These are phyloP conservation scores for Fonsecaea nubica DNA, from an alignment of 2,329 filamentous ascomycete species.

Conservation along the genomic window DNA sequence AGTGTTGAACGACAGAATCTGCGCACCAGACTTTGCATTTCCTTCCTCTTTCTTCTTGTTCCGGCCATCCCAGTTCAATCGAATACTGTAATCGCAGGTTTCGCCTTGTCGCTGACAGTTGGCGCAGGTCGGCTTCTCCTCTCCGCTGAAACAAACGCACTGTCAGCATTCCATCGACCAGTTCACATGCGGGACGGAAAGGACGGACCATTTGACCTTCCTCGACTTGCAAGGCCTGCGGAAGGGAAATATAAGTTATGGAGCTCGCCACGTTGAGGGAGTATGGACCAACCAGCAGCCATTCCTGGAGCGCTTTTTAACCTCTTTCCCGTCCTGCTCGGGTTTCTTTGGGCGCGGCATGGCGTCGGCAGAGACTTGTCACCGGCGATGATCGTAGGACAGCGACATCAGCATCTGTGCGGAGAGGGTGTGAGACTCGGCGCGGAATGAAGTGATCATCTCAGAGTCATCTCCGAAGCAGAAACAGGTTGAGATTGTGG, in stretches of 20 bases:
- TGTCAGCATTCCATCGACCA: conserved; percentile 21
- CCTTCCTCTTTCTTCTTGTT: conserved; percentile 61
- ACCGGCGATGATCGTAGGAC: conserved; percentile 23
- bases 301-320: conserved; percentile 71
- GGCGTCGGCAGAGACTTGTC: conserved; percentile 22
- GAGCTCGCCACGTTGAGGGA: neutral
- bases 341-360: conserved; percentile 71
- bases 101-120: conserved; percentile 77
- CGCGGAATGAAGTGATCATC: conserved; percentile 12
- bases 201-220: conserved; percentile 73
- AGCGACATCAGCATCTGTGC: conserved; percentile 27
- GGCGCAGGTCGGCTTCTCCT: conserved; percentile 73
- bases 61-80: conserved; percentile 80
- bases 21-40: conserved; percentile 42
- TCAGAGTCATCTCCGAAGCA: conserved; percentile 1
- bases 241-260: conserved; percentile 26
- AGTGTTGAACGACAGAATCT: conserved; percentile 45
- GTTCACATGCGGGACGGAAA: neutral
- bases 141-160: conserved; percentile 58
- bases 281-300: conserved; percentile 65
- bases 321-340: conserved; percentile 60
- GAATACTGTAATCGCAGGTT: conserved; percentile 79
- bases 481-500: conserved; percentile 8
- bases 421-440: neutral
- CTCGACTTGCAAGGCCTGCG: conserved; percentile 77